Evolutionary conservation across 2,329 filamentous ascomycete species (phyloP).

Genomic region (Seiridium unicorne): DNA sequence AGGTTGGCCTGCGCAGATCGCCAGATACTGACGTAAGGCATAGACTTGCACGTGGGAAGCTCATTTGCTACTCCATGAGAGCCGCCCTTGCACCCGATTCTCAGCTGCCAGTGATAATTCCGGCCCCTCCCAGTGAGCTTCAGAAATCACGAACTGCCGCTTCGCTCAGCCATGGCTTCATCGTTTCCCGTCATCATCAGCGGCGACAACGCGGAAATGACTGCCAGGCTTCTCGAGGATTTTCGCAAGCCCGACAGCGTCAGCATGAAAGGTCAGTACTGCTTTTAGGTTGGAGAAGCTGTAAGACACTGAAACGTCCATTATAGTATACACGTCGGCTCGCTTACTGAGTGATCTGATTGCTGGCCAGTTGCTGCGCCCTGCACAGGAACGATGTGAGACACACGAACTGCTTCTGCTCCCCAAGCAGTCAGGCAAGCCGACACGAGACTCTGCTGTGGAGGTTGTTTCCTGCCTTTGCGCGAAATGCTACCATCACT

Average conservation of each 20-base stretch:
- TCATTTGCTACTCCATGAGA: background rate
- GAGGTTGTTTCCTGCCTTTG: constrained; percentile 23
- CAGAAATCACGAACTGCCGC: background rate
- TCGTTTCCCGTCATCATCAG: background rate
- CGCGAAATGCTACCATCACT: constrained; percentile 24
- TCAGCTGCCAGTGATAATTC: too few relatives aligned
- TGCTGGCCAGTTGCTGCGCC: constrained; percentile 15
- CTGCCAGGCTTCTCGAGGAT: background rate
- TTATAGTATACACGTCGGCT: constrained; percentile 25
- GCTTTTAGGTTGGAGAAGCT: background rate
- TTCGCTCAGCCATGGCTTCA: background rate
- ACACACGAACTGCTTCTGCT: constrained; percentile 24
- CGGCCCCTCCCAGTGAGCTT: background rate
- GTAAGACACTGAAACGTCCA: background rate
- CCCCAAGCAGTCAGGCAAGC: constrained; percentile 7
- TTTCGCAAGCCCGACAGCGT: background rate
- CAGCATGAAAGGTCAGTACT: background rate
- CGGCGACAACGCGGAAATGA: background rate
- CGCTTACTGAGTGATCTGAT: constrained; percentile 23
- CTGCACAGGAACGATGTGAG: background rate
- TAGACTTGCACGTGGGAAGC: background rate
- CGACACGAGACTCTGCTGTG: background rate
- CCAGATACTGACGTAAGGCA: background rate
- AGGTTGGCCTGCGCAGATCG: background rate
- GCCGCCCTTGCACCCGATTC: too few relatives aligned